A percentile compares a stretch with the other conserved stretches of the same genome.
phyloP scores from a whole-genome alignment of 2,329 filamentous ascomycete genomes.

The Pestalotiopsis sp. region DNA sequence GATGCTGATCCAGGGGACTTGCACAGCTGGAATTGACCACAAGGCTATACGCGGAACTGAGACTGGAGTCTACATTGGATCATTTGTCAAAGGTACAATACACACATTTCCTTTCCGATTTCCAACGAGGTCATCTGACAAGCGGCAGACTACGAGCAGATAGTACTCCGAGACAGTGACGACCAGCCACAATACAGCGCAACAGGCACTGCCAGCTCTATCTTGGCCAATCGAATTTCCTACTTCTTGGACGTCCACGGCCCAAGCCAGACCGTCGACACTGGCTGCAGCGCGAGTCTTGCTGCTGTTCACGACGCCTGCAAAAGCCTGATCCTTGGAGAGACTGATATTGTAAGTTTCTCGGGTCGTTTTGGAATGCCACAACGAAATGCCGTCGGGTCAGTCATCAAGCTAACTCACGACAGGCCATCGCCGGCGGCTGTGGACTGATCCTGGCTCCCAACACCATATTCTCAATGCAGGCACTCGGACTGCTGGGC shows the following conservation, averaged over 20 bases:
- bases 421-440: slow-evolving; percentile 48
- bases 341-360: slow-evolving; percentile 26
- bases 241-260: slow-evolving; percentile 43
- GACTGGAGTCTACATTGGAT: slow-evolving; percentile 26
- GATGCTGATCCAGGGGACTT: not conserved
- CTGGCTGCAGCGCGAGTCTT: slow-evolving; percentile 46
- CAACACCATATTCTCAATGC: slow-evolving; percentile 59
- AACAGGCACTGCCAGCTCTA: slow-evolving; percentile 34
- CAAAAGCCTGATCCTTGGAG: slow-evolving; percentile 35
- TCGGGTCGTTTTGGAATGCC: not conserved
- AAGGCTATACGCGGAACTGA: slow-evolving; percentile 19
- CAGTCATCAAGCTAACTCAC: not conserved
- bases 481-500: slow-evolving; percentile 53
- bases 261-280: slow-evolving; percentile 44
- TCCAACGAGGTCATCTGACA: slow-evolving; percentile 10
- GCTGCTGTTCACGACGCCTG: slow-evolving; percentile 43
- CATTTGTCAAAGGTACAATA: slow-evolving; percentile 25
- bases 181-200: slow-evolving; percentile 29
- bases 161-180: slow-evolving; percentile 27
- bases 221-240: slow-evolving; percentile 41
- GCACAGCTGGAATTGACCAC: slow-evolving; percentile 22
- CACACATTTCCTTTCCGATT: not conserved
- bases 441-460: slow-evolving; percentile 56
- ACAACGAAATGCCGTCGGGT: too few species aligned
- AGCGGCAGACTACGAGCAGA: slow-evolving; percentile 28